phyloP scores from a whole-genome alignment of 1,284 basidiomycete genomes.

The Cystobasidiaceae sp. region DNA sequence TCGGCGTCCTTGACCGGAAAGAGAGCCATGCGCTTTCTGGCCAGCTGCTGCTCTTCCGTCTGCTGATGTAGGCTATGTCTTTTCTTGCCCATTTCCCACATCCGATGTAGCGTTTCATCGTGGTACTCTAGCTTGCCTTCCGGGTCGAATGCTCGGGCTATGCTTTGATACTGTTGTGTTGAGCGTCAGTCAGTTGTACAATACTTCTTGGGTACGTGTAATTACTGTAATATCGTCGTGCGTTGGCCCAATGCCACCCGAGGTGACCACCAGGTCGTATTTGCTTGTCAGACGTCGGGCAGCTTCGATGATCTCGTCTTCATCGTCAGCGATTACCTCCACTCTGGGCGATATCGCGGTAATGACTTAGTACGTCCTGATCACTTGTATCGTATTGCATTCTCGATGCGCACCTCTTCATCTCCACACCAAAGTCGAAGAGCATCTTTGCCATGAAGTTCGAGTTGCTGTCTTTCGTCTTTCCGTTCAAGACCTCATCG shows the following conservation, averaged over 20 bases:
- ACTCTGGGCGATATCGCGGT: slow-evolving; percentile 52
- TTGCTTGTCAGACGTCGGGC: slow-evolving; percentile 70
- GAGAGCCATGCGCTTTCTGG: slow-evolving; percentile 40
- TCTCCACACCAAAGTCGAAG: slow-evolving; percentile 76
- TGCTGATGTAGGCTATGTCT: slow-evolving; percentile 27
- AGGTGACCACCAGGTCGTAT: slow-evolving; percentile 83
- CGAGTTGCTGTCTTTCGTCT: slow-evolving; percentile 67
- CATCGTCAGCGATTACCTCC: slow-evolving; percentile 86
- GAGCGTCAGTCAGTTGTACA: slow-evolving; percentile 41
- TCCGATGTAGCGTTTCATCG: slow-evolving; percentile 70
- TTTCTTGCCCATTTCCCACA: slow-evolving; percentile 60
- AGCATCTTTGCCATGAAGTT: slow-evolving; percentile 57
- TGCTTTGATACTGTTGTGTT: slow-evolving; percentile 81
- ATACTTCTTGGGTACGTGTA: background rate
- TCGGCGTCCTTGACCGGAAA: slow-evolving; percentile 39
- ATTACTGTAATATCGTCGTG: slow-evolving; percentile 18
- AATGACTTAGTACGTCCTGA: background rate
- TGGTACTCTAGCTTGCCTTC: slow-evolving; percentile 65
- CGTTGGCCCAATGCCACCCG: slow-evolving; percentile 65
- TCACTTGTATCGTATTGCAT: background rate
- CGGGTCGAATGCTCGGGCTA: slow-evolving; percentile 71
- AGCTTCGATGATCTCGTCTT: slow-evolving; percentile 81
- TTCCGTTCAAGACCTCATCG: slow-evolving; percentile 52
- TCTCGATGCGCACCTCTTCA: slow-evolving; percentile 52
- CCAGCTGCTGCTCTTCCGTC: slow-evolving; percentile 38